phyloP scores from a whole-genome alignment of 257 asterid genomes.

The Eucommia ulmoides region DNA sequence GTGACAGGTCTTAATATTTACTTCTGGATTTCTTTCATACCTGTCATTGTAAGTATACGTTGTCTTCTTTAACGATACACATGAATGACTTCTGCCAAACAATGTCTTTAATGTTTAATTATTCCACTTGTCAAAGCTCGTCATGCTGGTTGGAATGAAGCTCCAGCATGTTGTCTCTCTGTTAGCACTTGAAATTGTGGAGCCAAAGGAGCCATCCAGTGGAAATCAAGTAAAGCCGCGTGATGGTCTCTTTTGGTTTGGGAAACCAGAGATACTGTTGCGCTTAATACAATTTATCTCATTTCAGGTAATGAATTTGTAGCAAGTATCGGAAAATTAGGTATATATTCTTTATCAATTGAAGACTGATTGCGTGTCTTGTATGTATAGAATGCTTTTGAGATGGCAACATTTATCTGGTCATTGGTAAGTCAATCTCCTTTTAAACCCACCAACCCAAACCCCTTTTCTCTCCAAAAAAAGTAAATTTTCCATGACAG shows the following conservation, averaged over 20 bases:
- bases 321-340: background rate
- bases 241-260: conserved; percentile 80
- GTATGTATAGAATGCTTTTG: conserved; percentile 73
- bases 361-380: conserved; percentile 5
- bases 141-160: conserved; percentile 81
- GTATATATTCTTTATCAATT: background rate
- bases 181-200: conserved; percentile 74
- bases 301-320: conserved; percentile 49
- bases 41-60: conserved; percentile 62
- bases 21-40: conserved; percentile 86
- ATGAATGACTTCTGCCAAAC: background rate
- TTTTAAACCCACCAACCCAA: background rate
- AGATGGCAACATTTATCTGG: conserved; percentile 95
- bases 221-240: conserved; percentile 72
- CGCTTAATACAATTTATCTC: conserved; percentile 80
- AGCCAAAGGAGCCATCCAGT: conserved; percentile 34
- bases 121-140: conserved; percentile 36
- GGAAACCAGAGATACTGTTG: conserved; percentile 64
- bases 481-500: too few relatives aligned
- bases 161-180: conserved; percentile 84
- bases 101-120: conserved; percentile 12
- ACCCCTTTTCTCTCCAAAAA: too few relatives aligned
- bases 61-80: too few relatives aligned
- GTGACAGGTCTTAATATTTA: conserved; percentile 75
- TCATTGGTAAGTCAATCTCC: conserved; percentile 43